A percentile compares a stretch with the other conserved stretches of the same genome.
Evolutionary conservation across 352 stramenopile genomes (phyloP).

Genomic region (Globisporangium rhizosaccharum): DNA sequence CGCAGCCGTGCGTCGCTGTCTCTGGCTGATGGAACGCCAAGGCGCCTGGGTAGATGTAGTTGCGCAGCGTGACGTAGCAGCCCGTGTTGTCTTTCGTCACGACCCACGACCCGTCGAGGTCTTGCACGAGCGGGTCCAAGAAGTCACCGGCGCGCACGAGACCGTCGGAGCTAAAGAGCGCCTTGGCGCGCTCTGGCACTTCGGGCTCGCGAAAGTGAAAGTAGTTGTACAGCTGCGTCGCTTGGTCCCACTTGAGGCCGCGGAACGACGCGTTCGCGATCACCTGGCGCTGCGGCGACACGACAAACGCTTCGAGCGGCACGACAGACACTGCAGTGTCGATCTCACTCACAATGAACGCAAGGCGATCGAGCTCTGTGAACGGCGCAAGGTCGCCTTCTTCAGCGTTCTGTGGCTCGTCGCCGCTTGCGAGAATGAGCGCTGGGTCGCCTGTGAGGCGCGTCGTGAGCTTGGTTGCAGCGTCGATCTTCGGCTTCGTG

Average conservation of each 20-base stretch:
- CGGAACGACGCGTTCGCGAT: slow-evolving; percentile 64
- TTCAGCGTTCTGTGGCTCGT: slow-evolving; percentile 38
- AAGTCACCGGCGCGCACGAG: slow-evolving; percentile 66
- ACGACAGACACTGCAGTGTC: slow-evolving; percentile 53
- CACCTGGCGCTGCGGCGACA: slow-evolving; percentile 65
- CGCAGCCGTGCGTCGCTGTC: slow-evolving; percentile 43
- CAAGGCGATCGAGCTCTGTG: slow-evolving; percentile 70
- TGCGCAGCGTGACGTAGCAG: slow-evolving; percentile 51
- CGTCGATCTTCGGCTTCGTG: slow-evolving; percentile 48
- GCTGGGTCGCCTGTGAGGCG: slow-evolving; percentile 65
- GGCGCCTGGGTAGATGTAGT: slow-evolving; percentile 55
- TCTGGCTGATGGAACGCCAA: slow-evolving; percentile 64
- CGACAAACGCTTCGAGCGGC: slow-evolving; percentile 59
- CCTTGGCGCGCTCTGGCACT: slow-evolving; percentile 46
- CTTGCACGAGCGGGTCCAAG: slow-evolving; percentile 58
- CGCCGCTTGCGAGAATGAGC: slow-evolving; percentile 26
- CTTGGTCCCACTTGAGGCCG: slow-evolving; percentile 59
- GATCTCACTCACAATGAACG: slow-evolving; percentile 60
- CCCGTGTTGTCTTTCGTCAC: slow-evolving; percentile 65
- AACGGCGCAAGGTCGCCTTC: slow-evolving; percentile 36
- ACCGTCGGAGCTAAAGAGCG: slow-evolving; percentile 44
- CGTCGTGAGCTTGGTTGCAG: slow-evolving; percentile 35
- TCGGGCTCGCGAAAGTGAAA: slow-evolving; percentile 72
- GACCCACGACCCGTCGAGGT: slow-evolving; percentile 61
- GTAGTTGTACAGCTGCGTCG: slow-evolving; percentile 63